These are phyloP conservation scores for Massariosphaeria phaeospora DNA, from an alignment of 495 filamentous ascomycete species.

Conservation along the genomic window DNA sequence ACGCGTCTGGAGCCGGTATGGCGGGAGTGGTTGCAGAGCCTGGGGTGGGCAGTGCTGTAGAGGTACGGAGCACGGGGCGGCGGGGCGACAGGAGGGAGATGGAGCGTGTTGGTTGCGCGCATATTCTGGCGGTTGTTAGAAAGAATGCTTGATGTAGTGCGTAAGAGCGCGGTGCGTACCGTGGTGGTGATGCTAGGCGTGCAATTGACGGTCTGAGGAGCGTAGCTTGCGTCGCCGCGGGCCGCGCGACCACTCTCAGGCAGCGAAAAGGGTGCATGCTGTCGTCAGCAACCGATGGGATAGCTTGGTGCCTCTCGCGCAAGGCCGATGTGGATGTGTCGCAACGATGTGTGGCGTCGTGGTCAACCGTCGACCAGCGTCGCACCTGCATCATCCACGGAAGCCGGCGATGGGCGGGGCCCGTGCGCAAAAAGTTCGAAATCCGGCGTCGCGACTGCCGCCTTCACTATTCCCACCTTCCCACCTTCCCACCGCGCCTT, in stretches of 20 bases:
- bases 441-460: not conserved
- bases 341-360: not conserved
- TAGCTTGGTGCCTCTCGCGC: not conserved
- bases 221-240: not conserved
- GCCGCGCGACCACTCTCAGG: constrained; percentile 20
- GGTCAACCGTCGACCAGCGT: not conserved
- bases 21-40: constrained; percentile 34
- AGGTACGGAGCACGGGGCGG: constrained; percentile 35
- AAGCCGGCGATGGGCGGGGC: not conserved
- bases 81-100: constrained; percentile 41
- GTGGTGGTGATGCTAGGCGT: constrained; percentile 5
- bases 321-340: not conserved
- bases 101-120: constrained; percentile 28
- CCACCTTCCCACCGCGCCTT: not conserved
- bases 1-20: constrained; percentile 16
- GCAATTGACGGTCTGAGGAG: constrained; percentile 9
- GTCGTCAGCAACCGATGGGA: no score
- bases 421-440: constrained; percentile 29
- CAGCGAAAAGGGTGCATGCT: constrained; percentile 35
- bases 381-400: no score
- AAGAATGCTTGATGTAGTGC: not conserved
- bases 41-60: constrained; percentile 33
- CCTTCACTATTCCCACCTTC: constrained; percentile 6
- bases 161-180: constrained; percentile 5
- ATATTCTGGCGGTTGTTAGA: not conserved